Base-by-base conservation (phyloP, 331 rosid species). In the Malus hybrid region DNA sequence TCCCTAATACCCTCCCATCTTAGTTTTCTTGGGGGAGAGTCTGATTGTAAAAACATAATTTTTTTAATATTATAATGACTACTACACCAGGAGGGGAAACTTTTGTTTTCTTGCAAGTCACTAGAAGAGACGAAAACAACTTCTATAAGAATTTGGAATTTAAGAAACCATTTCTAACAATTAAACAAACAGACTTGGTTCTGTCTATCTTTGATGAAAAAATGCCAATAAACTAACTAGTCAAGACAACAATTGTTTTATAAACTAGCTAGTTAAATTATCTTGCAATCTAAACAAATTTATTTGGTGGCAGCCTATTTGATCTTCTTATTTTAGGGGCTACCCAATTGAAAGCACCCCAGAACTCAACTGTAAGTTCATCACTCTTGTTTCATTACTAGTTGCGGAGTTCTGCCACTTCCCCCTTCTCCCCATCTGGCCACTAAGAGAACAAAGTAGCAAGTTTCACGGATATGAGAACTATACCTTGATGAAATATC, bases 401-500 rank as follows among this genome's bases (percentile, higher is more conserved):
- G 46, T 50, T 44, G 18, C 27, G 2, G 27, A 48, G 28, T 52
- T 10, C 20, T 19, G 65, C 5, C 33, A 20, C 8, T 29, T 10
- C 34, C 48, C 28, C 15, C 33, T 56, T 44, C 52, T 56, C 52
- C 34, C 68, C 39, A 6, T 63, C 4, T 63, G n/a, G 29, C 28
- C 14, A 56, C 14, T 62, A 62, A 62, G 27, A 27, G 19, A 31
- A 71, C 66, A 34, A 57, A 72, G 34, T 24, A 16, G 31, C 72
- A 70, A 24, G 16, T 29, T 65, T 57, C 31, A 67, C 4, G 31
- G 36, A 42, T 44, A 10, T 24, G 60, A 48, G 8, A 77, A 24
- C 24, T 33, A 32, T 84, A 87, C 97, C 97, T 93, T 27, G 96
- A 91, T 81, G 97, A 83, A 79, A 88, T 83, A 50, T 90, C 96